phyloP scores from a whole-genome alignment of 495 filamentous ascomycete species.

The Neurospora intermedia region DNA sequence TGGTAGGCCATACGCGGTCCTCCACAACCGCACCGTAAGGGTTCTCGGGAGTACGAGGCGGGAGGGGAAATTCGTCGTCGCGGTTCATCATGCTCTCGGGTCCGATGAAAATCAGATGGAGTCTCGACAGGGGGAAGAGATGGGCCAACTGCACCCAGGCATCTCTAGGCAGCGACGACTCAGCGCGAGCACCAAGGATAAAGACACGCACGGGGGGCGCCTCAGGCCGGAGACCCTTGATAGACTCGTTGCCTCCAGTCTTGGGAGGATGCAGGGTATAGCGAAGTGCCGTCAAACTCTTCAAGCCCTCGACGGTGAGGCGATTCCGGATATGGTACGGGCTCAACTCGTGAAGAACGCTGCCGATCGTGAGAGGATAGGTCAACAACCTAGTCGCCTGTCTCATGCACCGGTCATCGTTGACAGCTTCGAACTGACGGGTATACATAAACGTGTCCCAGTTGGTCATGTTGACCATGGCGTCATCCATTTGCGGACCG shows the following conservation, averaged over 20 bases:
- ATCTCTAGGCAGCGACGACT: conserved; percentile 87
- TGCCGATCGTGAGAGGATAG: conserved; percentile 84
- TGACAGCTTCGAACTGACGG: conserved; percentile 76
- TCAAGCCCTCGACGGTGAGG: conserved; percentile 77
- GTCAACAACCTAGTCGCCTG: conserved; percentile 89
- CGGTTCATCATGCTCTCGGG: conserved; percentile 91
- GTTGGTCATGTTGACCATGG: conserved; percentile 90
- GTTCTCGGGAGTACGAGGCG: conserved; percentile 68
- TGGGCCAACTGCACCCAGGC: conserved; percentile 87
- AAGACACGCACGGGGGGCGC: conserved; percentile 87
- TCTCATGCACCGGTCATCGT: conserved; percentile 73
- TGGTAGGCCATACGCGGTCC: conserved; percentile 65
- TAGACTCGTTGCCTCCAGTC: conserved; percentile 58
- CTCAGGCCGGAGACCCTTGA: conserved; percentile 69
- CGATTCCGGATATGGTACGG: conserved; percentile 74
- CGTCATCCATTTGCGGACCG: conserved; percentile 78
- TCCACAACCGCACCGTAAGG: conserved; percentile 90
- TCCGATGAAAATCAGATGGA: conserved; percentile 89
- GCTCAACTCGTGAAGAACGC: conserved; percentile 84
- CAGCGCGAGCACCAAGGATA: conserved; percentile 87
- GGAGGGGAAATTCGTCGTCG: conserved; percentile 81
- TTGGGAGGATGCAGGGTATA: conserved; percentile 86
- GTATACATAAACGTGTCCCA: conserved; percentile 96
- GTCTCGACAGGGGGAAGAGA: conserved; percentile 71
- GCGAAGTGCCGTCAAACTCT: conserved; percentile 80